Percentiles rank a stretch among this genome's conserved stretches.
phyloP scores from a whole-genome alignment of 768 basidiomycete genomes.

The Podaxis pistillaris region DNA sequence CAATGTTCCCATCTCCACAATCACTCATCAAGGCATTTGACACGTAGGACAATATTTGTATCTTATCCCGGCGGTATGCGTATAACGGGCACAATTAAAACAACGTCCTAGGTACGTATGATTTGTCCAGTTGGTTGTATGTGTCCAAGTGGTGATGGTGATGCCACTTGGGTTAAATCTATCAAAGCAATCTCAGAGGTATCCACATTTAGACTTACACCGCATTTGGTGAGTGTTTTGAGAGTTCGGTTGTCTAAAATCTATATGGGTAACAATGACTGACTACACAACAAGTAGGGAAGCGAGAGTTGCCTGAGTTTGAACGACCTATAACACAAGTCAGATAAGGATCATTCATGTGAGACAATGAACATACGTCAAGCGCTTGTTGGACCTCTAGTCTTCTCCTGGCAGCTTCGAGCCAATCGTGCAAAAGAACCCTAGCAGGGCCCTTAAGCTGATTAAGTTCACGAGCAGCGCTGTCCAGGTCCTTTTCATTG shows the following conservation, averaged over 20 bases:
- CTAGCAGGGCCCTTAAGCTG: slow-evolving; percentile 83
- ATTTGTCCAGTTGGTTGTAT: background rate
- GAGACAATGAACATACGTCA: slow-evolving; percentile 49
- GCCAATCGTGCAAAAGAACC: slow-evolving; percentile 78
- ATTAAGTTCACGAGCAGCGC: slow-evolving; percentile 88
- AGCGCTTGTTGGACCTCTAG: slow-evolving; percentile 92
- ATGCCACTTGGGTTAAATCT: background rate
- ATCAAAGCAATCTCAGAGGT: background rate
- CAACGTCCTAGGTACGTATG: too few relatives aligned
- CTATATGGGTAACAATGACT: slow-evolving; percentile 15
- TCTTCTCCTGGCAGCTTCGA: slow-evolving; percentile 82
- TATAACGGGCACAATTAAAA: too few relatives aligned
- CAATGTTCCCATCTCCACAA: too few relatives aligned
- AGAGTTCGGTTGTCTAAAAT: slow-evolving; percentile 5
- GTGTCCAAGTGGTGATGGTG: background rate
- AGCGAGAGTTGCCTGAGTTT: slow-evolving; percentile 80
- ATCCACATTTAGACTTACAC: background rate
- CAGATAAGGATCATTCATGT: slow-evolving; percentile 2
- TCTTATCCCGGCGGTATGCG: too few relatives aligned
- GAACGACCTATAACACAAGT: slow-evolving; percentile 57
- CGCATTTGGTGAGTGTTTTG: background rate
- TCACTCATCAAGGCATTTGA: too few relatives aligned
- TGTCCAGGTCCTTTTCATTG: slow-evolving; percentile 90
- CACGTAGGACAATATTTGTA: too few relatives aligned
- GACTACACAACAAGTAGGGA: slow-evolving; percentile 71